A percentile compares a stretch with the other conserved stretches of the same genome.
These are phyloP conservation scores for Glycine tomentella DNA, from an alignment of 306 rosid species.

Conservation along the genomic window DNA sequence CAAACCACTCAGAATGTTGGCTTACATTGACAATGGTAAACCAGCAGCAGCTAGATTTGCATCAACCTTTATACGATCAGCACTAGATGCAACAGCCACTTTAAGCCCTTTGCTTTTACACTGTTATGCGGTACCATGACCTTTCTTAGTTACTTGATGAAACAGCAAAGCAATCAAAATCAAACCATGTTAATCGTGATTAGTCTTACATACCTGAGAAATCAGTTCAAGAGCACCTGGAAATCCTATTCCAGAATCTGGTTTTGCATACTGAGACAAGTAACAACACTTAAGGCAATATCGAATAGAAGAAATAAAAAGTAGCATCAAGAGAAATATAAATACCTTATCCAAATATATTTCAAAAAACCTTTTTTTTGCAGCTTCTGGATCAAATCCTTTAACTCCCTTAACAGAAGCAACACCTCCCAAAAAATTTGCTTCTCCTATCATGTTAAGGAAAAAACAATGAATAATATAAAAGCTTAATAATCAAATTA, in stretches of 20 bases:
- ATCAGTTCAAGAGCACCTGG: conserved; percentile 96
- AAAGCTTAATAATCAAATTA: conserved; percentile 39
- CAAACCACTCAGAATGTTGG: conserved; percentile 41
- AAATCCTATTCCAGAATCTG: conserved; percentile 93
- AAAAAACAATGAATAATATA: conserved; percentile 36
- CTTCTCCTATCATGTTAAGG: conserved; percentile 74
- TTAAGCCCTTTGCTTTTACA: conserved; percentile 92
- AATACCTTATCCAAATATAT: conserved; percentile 86
- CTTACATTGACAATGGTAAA: conserved; percentile 87
- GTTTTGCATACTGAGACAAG: conserved; percentile 86
- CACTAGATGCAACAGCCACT: conserved; percentile 99
- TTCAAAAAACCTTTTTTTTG: conserved; percentile 90
- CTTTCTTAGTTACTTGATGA: conserved; percentile 42
- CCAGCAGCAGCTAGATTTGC: conserved; percentile 95
- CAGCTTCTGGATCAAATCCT: conserved; percentile 77
- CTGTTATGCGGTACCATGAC: conserved; percentile 52
- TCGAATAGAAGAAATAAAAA: conserved; percentile 23
- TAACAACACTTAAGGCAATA: conserved; percentile 35
- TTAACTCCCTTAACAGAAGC: conserved; percentile 84
- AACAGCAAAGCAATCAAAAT: conserved; percentile 41
- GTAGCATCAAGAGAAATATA: conserved; percentile 29
- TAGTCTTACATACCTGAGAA: conserved; percentile 68
- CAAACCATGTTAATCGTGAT: conserved; percentile 6
- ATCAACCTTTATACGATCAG: conserved; percentile 96
- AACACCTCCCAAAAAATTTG: conserved; percentile 95